phyloP scores from a whole-genome alignment of 179 eudicot genomes.

The Corrigiola litoralis region DNA sequence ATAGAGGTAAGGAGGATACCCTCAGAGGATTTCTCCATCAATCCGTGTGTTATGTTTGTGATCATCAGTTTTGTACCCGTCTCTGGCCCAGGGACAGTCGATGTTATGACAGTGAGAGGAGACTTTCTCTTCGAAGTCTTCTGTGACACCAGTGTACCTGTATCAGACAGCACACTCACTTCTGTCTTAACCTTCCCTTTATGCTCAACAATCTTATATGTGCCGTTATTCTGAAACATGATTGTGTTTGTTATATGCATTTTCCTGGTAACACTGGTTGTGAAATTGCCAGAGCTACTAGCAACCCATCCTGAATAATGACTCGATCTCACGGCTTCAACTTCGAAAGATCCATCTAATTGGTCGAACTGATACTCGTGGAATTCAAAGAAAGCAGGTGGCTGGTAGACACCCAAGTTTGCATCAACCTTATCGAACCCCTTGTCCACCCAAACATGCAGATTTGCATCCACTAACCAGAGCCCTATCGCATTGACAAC shows the following conservation, averaged over 20 bases:
- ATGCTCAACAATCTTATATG: conserved; percentile 42
- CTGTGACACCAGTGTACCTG: conserved; percentile 24
- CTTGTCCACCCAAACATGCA: conserved; percentile 79
- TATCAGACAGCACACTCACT: conserved; percentile 32
- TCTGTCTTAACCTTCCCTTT: conserved; percentile 33
- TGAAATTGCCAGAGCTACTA: conserved; percentile 53
- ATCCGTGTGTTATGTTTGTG: conserved; percentile 42
- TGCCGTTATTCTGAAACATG: conserved; percentile 37
- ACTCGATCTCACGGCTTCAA: conserved; percentile 45
- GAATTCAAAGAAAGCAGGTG: conserved; percentile 26
- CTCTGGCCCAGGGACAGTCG: conserved; percentile 36
- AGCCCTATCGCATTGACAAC: conserved; percentile 54
- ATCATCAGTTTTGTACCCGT: conserved; percentile 35
- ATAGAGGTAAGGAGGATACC: conserved; percentile 25
- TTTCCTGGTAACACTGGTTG: conserved; percentile 34
- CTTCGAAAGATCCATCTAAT: conserved; percentile 56
- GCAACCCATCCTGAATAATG: conserved; percentile 65
- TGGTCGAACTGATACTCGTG: conserved; percentile 29
- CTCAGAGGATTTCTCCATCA: conserved; percentile 31
- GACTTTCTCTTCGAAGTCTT: conserved; percentile 26
- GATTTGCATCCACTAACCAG: conserved; percentile 87
- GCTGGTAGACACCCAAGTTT: conserved; percentile 4
- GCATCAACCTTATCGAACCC: conserved; percentile 41
- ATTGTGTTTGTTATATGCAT: conserved; percentile 52
- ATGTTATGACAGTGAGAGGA: conserved; percentile 43